Base-by-base conservation (phyloP, 306 rosid genomes). In the Citrullus amarus region DNA sequence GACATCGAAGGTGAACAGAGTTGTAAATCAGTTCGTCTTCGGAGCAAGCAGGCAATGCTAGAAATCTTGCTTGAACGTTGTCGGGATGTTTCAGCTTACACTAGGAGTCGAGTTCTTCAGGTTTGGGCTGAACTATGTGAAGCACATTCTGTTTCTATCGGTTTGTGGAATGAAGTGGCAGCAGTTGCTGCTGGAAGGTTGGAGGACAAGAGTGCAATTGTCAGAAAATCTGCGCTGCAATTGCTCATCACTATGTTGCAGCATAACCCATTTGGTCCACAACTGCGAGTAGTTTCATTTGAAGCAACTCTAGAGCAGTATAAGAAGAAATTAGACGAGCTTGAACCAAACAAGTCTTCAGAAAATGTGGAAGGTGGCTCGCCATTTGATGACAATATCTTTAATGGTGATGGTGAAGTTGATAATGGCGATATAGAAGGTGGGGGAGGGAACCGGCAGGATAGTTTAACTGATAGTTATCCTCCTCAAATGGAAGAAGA, bases 201-300 rank as follows among this genome's bases (percentile, higher is more conserved):
- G 88, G 98, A 94, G 90, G 98, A 94, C 81, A 94, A 94, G 91
- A 83, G 93, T 88, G 97, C 98, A 80, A 88, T 94, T 16, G 98
- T 94, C 75, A 83, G 98, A 84, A 94, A 94, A 72, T 88, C 92
- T 72, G 96, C 97, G 79, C 75, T 94, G 79, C 91, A 90, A 68
- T 83, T 94, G 68, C 87, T 94, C 79, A 90, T 94, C 85, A 90
- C 84, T 88, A 92, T 94, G 98, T 78, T 94, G 86, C 98, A 94
- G 85, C 98, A 94, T 83, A 94, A 94, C 83, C 98, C 97, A 38
- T 94, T 92, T 85, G 98, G 98, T 56, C 98, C 98, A 6, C 96
- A 90, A 82, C 96, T 94, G 78, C 93, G 92, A 82, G 73, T 87
- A 78, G 83, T 89, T 83, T 92, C 97, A 38, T 94, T 94, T 84